These are phyloP conservation scores for Hylodesmum podocarpum DNA, from an alignment of 306 rosid genomes.

Conservation along the genomic window DNA sequence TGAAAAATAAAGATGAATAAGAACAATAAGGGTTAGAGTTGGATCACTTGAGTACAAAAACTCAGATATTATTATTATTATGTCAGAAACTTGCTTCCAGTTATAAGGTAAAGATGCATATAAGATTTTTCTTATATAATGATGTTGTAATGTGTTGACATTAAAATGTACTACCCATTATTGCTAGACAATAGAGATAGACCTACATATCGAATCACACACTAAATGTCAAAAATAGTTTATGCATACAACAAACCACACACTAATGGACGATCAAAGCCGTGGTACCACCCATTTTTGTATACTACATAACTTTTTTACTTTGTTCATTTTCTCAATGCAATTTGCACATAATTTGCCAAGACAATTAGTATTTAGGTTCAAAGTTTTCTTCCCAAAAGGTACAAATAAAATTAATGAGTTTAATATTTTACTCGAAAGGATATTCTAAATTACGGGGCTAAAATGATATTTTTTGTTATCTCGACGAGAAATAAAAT, in stretches of 20 bases:
- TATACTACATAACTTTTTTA: background rate
- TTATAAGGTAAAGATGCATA: background rate
- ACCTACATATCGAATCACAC: background rate
- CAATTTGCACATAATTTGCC: background rate
- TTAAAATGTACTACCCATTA: background rate
- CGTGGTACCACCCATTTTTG: background rate
- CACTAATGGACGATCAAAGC: background rate
- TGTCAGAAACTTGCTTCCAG: background rate
- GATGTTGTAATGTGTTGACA: background rate
- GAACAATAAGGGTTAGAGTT: background rate
- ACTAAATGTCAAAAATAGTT: background rate
- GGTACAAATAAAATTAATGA: background rate
- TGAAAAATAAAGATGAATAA: background rate
- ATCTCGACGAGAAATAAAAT: too few relatives aligned
- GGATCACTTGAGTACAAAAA: background rate
- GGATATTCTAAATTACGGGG: conserved; percentile 10
- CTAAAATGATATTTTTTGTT: conserved; percentile 31
- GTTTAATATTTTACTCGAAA: background rate
- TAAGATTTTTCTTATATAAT: background rate
- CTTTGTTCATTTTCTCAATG: background rate
- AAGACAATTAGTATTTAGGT: background rate
- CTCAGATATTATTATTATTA: background rate
- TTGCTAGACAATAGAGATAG: too few relatives aligned
- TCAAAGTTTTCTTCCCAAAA: background rate
- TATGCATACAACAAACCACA: background rate